Base-by-base conservation (phyloP, 768 basidiomycete species). In the Pleurotus salmoneostramineus region DNA sequence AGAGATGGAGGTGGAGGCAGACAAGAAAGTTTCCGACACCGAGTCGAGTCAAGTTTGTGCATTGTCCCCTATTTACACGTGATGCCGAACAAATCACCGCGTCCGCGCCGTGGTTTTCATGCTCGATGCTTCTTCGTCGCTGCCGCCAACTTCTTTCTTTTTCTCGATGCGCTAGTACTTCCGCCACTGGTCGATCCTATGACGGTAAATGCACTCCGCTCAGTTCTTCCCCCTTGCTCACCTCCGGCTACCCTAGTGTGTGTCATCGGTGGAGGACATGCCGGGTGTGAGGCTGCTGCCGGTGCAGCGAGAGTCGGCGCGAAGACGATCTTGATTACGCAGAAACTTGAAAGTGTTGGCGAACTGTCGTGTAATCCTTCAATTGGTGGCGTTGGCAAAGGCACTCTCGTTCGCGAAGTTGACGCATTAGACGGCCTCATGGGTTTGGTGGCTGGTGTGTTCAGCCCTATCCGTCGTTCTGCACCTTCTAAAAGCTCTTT, bases 311-410 rank as follows among this genome's bases (percentile, higher is more conserved):
- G 94, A 46, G 83, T 88, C 0, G 93, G 94, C 1, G 93, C 93
- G 2, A 79, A 81, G 60, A 95, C 93, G 0, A 63, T 93, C 6
- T 77, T 96, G 6, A 70, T 96, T 57, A 96, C 94, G 1, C 93
- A 94, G 69, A 87, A 82, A 54, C 66, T 91, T 12, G 86, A 89
- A 50, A 93, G 86, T 0, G 83, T 96, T 47, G 94, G 94, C 35
- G 80, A 83, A 63, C 65, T 96, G 65, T 94, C 92, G 17, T 96
- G 94, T 64, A 96, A 96, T 69, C 94, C 94, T 2, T 93, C 91
- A 1, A 89, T 95, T 59, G 94, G 94, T 5, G 93, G 93, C 15
- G 86, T 96, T 3, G 94, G 94, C 4, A 96, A 96, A 72, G 94
- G 94, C 15, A 94, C 88, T 0, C 75, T 96, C 33, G 91, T 95